A percentile compares a stretch with the other conserved stretches of the same genome.
These are phyloP conservation scores for bread wheat (Triticum aestivum) DNA, from an alignment of 176 grass and related monocot genomes.

Conservation along the genomic window IWGSC_CS_RefSeq_v2.1 NC_057808.1:426709661-426710160, in stretches of 20 bases:
- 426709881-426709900: not conserved
- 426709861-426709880: slow-evolving; percentile 12
- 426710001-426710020: not conserved
- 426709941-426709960: not conserved
- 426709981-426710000: not conserved
- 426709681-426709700: slow-evolving; percentile 74
- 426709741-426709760: slow-evolving; percentile 57
- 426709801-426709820: slow-evolving; percentile 68
- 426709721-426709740: slow-evolving; percentile 44
- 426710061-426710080: slow-evolving; percentile 55
- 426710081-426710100: slow-evolving; percentile 63
- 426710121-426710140: too few relatives aligned
- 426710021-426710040: slow-evolving; percentile 40
- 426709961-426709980: not conserved
- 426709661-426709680: slow-evolving; percentile 74
- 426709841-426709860: slow-evolving; percentile 52
- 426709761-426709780: slow-evolving; percentile 80
- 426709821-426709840: slow-evolving; percentile 51
- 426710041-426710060: slow-evolving; percentile 76
- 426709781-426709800: slow-evolving; percentile 60
- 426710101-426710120: slow-evolving; percentile 36
- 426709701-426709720: slow-evolving; percentile 74
- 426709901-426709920: not conserved
- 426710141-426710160: too few relatives aligned
- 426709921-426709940: not conserved